These are phyloP conservation scores for Coemansia sp. DNA, from an alignment of 192 early-diverging fungal genomes.

Conservation along the genomic window DNA sequence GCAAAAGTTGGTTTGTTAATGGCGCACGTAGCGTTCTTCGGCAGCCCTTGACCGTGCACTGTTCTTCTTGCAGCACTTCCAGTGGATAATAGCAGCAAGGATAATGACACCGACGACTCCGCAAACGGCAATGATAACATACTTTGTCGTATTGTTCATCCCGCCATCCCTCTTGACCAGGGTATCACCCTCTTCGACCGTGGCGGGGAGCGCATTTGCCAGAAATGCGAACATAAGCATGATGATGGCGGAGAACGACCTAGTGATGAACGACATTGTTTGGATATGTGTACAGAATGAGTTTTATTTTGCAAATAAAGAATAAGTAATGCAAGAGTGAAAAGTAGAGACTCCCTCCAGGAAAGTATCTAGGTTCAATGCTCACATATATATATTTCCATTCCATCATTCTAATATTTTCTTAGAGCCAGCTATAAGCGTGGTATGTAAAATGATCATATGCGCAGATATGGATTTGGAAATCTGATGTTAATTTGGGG, in stretches of 20 bases:
- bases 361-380: too few relatives aligned
- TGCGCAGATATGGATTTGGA: neutral
- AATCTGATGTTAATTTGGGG: neutral
- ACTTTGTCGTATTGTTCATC: neutral
- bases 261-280: neutral
- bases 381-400: too few relatives aligned
- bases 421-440: neutral
- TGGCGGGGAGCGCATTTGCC: neutral
- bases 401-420: neutral
- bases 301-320: too few relatives aligned
- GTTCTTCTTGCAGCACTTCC: neutral
- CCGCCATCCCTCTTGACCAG: conserved; percentile 4
- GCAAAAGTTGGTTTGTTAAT: neutral
- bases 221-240: neutral
- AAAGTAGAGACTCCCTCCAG: too few relatives aligned
- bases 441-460: neutral
- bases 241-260: neutral
- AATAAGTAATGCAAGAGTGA: too few relatives aligned
- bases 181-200: neutral
- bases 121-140: neutral
- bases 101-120: neutral
- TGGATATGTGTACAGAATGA: neutral
- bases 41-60: too few relatives aligned
- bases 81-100: neutral
- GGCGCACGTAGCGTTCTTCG: neutral